Conservation (phyloP, 2,329 filamentous ascomycete species). For the Fonsecaea nubica region DNA sequence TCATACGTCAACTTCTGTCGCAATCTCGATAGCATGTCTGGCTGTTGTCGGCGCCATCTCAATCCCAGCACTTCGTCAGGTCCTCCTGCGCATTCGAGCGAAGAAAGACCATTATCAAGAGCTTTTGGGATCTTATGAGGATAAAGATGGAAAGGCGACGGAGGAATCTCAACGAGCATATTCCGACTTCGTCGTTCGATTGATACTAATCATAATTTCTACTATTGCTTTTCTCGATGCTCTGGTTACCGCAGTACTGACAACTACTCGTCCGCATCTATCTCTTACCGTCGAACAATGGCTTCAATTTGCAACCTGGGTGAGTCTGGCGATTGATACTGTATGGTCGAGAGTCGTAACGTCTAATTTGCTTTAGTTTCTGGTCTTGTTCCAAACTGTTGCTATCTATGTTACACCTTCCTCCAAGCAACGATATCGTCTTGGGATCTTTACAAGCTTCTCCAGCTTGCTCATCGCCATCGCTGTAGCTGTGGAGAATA, state of each 20-base stretch:
- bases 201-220: slow-evolving; percentile 61
- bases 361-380: slow-evolving; percentile 32
- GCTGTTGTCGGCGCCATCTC: slow-evolving; percentile 30
- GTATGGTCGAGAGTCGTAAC: not conserved
- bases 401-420: slow-evolving; percentile 35
- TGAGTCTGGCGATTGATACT: slow-evolving; percentile 51
- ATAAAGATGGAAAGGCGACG: slow-evolving; percentile 72
- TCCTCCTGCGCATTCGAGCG: slow-evolving; percentile 19
- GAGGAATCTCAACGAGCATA: slow-evolving; percentile 68
- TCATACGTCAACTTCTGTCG: slow-evolving; percentile 29
- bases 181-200: slow-evolving; percentile 65
- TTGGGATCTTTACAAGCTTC: slow-evolving; percentile 33
- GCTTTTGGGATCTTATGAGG: slow-evolving; percentile 63
- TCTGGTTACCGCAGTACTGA: slow-evolving; percentile 62
- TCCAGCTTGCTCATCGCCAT: slow-evolving; percentile 35
- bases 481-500: slow-evolving; percentile 37
- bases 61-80: slow-evolving; percentile 27
- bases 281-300: slow-evolving; percentile 63
- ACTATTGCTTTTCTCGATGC: slow-evolving; percentile 62
- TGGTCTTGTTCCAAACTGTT: slow-evolving; percentile 36
- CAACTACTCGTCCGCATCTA: slow-evolving; percentile 49
- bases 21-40: slow-evolving; percentile 33
- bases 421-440: slow-evolving; percentile 33
- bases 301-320: slow-evolving; percentile 68
- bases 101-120: slow-evolving; percentile 31